A percentile compares a stretch with the other conserved stretches of the same genome.
Evolutionary conservation across 768 basidiomycete genomes (phyloP).

Genomic region (Podaxis sp.): DNA sequence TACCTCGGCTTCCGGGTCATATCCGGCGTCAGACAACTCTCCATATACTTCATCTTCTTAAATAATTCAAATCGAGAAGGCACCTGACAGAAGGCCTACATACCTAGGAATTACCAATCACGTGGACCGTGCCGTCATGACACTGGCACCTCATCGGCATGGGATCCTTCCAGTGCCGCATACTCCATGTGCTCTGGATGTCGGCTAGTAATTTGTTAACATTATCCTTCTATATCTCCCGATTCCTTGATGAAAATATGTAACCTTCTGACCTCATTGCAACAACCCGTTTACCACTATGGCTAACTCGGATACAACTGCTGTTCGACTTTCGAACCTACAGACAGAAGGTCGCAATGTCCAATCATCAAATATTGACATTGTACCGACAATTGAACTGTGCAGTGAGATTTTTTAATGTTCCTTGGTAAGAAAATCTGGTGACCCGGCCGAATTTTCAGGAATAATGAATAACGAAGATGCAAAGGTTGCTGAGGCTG

Average conservation of each 20-base stretch:
- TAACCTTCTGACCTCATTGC: background rate
- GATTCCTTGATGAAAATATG: background rate
- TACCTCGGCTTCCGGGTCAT: too few relatives aligned
- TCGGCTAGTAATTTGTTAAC: background rate
- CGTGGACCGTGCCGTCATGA: background rate
- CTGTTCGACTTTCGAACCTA: constrained; percentile 8
- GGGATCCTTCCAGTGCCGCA: background rate
- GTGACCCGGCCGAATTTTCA: background rate
- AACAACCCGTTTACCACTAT: background rate
- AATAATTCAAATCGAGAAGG: too few relatives aligned
- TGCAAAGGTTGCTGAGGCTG: constrained; percentile 21
- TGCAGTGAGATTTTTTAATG: constrained; percentile 18
- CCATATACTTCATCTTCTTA: too few relatives aligned
- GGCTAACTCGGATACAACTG: background rate
- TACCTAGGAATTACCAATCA: too few relatives aligned
- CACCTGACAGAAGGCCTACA: too few relatives aligned
- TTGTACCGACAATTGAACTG: constrained; percentile 25
- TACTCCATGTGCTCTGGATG: background rate
- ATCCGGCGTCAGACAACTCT: too few relatives aligned
- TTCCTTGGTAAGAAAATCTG: background rate
- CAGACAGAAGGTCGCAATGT: constrained; percentile 25
- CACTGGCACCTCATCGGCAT: background rate
- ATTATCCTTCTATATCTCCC: background rate
- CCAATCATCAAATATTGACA: constrained; percentile 23
- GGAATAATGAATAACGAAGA: constrained; percentile 29